A percentile compares a stretch with the other conserved stretches of the same genome.
These are phyloP conservation scores for Taphrina confusa DNA, from an alignment of 1,139 yeast species.

Conservation along the genomic window DNA sequence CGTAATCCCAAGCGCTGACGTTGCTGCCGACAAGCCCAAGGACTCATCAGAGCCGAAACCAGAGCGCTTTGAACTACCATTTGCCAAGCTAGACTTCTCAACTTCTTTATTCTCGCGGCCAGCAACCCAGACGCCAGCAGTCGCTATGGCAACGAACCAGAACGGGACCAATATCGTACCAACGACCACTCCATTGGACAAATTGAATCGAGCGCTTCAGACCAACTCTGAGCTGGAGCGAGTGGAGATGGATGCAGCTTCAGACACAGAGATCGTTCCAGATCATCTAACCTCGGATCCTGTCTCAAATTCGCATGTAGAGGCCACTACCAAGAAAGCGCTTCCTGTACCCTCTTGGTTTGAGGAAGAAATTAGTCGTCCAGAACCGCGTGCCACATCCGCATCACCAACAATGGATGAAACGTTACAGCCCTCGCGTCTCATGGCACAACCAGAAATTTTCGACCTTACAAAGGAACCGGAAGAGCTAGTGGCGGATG, in stretches of 20 bases:
- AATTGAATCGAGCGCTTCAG: constrained; percentile 10
- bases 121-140: not conserved
- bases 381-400: constrained; percentile 8
- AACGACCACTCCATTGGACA: not conserved
- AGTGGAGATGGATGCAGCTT: not conserved
- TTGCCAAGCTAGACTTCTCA: constrained; percentile 7
- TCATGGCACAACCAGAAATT: not conserved
- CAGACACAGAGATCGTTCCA: not conserved
- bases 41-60: not conserved
- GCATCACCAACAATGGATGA: not conserved
- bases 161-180: not conserved
- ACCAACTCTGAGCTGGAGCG: constrained; percentile 8
- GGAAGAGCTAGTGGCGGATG: constrained; percentile 35
- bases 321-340: not conserved
- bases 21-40: not conserved
- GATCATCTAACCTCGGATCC: not conserved
- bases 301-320: not conserved
- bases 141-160: not conserved
- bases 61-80: not conserved
- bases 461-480: constrained; percentile 1
- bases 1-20: not conserved
- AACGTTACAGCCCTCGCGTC: not conserved
- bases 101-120: not conserved
- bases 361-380: not conserved
- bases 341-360: constrained; percentile 20